phyloP scores from a whole-genome alignment of 352 stramenopile genomes.

The Aphanomyces astaci region DNA sequence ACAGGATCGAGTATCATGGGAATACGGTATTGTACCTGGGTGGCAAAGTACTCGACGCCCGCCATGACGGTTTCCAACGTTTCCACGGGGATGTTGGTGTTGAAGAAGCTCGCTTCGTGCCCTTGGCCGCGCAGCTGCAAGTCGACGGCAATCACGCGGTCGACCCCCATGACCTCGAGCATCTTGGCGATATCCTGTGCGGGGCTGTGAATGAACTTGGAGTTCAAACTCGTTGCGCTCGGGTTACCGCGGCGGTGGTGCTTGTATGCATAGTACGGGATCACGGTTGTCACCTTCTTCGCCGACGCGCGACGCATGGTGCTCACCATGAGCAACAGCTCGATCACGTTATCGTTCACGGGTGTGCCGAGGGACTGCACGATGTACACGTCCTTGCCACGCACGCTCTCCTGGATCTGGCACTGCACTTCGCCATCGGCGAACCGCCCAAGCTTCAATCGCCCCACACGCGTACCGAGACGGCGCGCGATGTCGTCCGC shows the following conservation, averaged over 20 bases:
- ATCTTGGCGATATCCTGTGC: conserved; percentile 87
- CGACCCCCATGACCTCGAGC: conserved; percentile 91
- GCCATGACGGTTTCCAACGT: conserved; percentile 88
- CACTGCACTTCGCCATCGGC: conserved; percentile 90
- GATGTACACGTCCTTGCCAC: conserved; percentile 92
- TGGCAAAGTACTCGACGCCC: conserved; percentile 87
- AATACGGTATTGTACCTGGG: conserved; percentile 66
- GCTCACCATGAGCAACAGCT: conserved; percentile 92
- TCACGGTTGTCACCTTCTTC: conserved; percentile 91
- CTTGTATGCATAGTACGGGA: conserved; percentile 92
- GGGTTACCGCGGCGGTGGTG: conserved; percentile 82
- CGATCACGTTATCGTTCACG: conserved; percentile 93
- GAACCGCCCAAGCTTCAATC: conserved; percentile 85
- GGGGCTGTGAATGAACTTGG: conserved; percentile 86
- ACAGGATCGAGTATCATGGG: too few species aligned
- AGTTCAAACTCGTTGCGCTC: conserved; percentile 84
- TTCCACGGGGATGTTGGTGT: conserved; percentile 84
- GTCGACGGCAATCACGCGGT: conserved; percentile 90
- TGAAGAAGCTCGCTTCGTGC: conserved; percentile 89
- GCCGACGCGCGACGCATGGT: conserved; percentile 88
- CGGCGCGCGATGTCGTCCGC: conserved; percentile 84
- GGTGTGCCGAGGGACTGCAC: conserved; percentile 88
- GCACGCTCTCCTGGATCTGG: conserved; percentile 88
- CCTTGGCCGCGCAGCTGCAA: conserved; percentile 85
- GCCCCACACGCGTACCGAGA: conserved; percentile 80